Evolutionary conservation across 306 rosid species (phyloP).

Genomic region (Rosa lucieae): DNA sequence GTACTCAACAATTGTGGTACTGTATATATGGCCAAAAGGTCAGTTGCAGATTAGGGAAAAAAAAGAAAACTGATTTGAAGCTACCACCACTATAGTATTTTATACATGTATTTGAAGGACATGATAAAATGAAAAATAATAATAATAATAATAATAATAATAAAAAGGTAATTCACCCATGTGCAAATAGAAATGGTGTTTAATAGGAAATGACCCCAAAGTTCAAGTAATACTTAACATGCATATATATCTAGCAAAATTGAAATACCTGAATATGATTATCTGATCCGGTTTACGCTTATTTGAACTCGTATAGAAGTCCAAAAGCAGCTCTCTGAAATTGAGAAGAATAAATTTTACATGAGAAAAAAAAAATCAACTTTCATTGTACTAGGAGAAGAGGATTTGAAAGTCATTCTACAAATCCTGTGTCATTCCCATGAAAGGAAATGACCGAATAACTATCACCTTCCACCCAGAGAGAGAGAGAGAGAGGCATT

Average conservation of each 20-base stretch:
- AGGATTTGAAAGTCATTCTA: background rate
- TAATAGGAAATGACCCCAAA: background rate
- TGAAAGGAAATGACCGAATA: background rate
- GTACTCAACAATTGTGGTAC: background rate
- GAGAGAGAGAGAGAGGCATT: background rate
- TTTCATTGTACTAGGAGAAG: background rate
- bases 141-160: too few species aligned
- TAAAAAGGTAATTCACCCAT: background rate
- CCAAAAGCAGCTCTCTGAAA: conserved; percentile 78
- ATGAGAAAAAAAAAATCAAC: background rate
- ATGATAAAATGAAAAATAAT: background rate
- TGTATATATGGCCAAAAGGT: background rate
- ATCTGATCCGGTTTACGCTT: conserved; percentile 77
- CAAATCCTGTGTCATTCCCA: background rate
- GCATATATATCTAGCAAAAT: background rate
- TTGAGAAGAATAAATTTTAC: background rate
- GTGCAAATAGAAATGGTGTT: background rate
- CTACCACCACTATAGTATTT: background rate
- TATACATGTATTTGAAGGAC: background rate
- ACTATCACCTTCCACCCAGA: background rate
- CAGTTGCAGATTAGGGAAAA: background rate
- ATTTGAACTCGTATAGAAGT: conserved; percentile 74
- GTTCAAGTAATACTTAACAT: background rate
- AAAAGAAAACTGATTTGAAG: background rate
- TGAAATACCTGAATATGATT: conserved; percentile 76